Base-by-base conservation (phyloP, 2,329 filamentous ascomycete genomes). In the Chrysoporthe cubensis region DNA sequence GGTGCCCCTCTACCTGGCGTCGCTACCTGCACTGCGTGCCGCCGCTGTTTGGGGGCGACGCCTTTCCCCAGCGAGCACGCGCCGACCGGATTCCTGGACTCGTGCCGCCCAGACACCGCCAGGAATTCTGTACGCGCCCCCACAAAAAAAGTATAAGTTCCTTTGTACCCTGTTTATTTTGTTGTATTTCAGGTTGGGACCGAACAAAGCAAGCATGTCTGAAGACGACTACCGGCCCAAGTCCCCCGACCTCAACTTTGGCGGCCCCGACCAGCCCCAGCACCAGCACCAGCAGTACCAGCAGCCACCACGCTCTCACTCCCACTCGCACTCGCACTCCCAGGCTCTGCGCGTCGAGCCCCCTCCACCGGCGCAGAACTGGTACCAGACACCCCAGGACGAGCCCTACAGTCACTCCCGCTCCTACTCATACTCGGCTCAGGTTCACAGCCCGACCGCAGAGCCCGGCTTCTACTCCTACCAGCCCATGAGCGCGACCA, bases 161-260 rank as follows among this genome's bases (percentile, higher is more conserved):
- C 54, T 32, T 37, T 43, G 26, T 58, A 9, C 62, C 50, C 52
- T 57, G 37, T 34, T 62, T 52, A 48, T 46, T 44, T 42, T 63
- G 14, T 26, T 34, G 61, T 42, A 57, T 57, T 54, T 13, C 32
- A 32, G 32, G 37, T 40, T 54, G 66, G 50, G n/a, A 13, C 46
- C 54, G 44, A 48, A 50, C 26, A 65, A 65, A 58, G 59, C 52
- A 48, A 64, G 59, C 56, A 69, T 69, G 67, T 66, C 67, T 69
- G 67, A 62, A 74, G 80, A 78, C 71, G 80, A 78, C 69, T 88
- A 87, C 79, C 85, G 83, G 72, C 86, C 86, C 72, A 85, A 83
- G 76, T 87, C 85, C 73, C 86, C 86, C 75, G 85, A 88, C 79
- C 82, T 88, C 54, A 65, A 65, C 52, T 70, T 69, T 59, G 60